A percentile compares a stretch with the other conserved stretches of the same genome.
phyloP scores from a whole-genome alignment of 1,139 yeast species.

The Protomyces inundatus region DNA sequence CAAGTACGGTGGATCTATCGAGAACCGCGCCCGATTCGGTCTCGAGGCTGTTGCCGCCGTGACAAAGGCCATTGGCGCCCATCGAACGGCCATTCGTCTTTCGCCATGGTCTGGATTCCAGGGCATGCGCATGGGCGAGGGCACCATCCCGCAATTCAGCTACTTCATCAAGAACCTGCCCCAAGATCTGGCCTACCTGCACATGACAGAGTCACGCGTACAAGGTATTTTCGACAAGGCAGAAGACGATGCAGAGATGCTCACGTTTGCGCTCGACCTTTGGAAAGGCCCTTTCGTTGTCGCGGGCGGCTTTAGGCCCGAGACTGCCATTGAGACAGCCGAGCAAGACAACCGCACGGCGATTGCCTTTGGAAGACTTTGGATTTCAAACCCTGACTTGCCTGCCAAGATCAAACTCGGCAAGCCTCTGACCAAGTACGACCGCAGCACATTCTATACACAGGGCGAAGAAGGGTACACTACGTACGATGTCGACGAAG shows the following conservation, averaged over 20 bases:
- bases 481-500: slow-evolving; percentile 21
- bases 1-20: slow-evolving; percentile 62
- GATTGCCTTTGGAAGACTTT: slow-evolving; percentile 47
- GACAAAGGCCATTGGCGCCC: slow-evolving; percentile 47
- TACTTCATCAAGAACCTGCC: slow-evolving; percentile 38
- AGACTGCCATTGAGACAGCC: slow-evolving; percentile 32
- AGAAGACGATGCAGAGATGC: slow-evolving; percentile 30
- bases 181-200: slow-evolving; percentile 48
- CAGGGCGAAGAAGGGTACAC: slow-evolving; percentile 29
- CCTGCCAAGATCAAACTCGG: slow-evolving; percentile 44
- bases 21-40: slow-evolving; percentile 56
- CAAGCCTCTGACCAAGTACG: slow-evolving; percentile 40
- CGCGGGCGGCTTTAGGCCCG: slow-evolving; percentile 44
- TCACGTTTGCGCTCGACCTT: slow-evolving; percentile 40
- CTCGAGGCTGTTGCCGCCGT: slow-evolving; percentile 53
- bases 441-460: slow-evolving; percentile 42
- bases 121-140: slow-evolving; percentile 37
- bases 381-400: slow-evolving; percentile 53
- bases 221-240: slow-evolving; percentile 31
- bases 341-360: slow-evolving; percentile 39
- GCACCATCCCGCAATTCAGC: slow-evolving; percentile 35
- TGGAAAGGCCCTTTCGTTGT: slow-evolving; percentile 49
- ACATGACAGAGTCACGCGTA: slow-evolving; percentile 49
- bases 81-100: slow-evolving; percentile 52
- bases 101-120: slow-evolving; percentile 54